A percentile compares a stretch with the other conserved stretches of the same genome.
Evolutionary conservation across 257 asterid species (phyloP).

Genomic region (Scutellaria galericulata): DNA sequence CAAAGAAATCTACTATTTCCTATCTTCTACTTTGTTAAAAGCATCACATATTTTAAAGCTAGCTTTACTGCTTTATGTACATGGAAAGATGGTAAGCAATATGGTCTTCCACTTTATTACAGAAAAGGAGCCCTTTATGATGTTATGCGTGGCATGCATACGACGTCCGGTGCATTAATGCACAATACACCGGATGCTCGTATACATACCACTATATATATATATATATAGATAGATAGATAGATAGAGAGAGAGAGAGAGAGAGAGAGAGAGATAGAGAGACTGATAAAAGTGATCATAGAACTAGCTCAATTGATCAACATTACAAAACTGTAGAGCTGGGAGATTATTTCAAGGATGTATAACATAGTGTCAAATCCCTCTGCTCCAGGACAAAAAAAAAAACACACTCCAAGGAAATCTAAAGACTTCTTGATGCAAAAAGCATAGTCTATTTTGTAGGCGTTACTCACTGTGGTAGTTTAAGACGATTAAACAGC

Average conservation of each 20-base stretch:
- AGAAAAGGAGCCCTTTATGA: conserved; percentile 14
- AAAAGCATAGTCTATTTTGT: not conserved
- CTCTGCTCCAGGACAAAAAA: conserved; percentile 14
- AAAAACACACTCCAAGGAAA: conserved; percentile 8
- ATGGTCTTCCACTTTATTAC: conserved; percentile 35
- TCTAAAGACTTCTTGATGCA: not conserved
- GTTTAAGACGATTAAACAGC: conserved; percentile 81
- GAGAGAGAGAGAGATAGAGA: not conserved
- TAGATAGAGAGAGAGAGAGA: not conserved
- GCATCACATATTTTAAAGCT: conserved; percentile 29
- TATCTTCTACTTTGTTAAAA: conserved; percentile 20
- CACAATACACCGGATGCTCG: not conserved
- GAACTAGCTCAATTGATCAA: conserved; percentile 15
- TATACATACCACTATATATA: not conserved
- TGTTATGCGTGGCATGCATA: conserved; percentile 24
- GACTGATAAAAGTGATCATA: not conserved
- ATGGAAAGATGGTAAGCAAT: conserved; percentile 32
- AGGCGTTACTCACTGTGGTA: conserved; percentile 62
- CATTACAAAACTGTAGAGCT: conserved; percentile 35
- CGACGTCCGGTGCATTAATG: not conserved
- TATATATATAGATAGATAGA: not conserved
- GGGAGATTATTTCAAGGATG: conserved; percentile 23
- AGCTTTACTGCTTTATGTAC: conserved; percentile 40
- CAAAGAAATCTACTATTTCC: conserved; percentile 28
- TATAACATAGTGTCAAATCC: conserved; percentile 35